Evolutionary conservation across 2,329 filamentous ascomycete species (phyloP).

Genomic region (Cladorrhinum sp.): DNA sequence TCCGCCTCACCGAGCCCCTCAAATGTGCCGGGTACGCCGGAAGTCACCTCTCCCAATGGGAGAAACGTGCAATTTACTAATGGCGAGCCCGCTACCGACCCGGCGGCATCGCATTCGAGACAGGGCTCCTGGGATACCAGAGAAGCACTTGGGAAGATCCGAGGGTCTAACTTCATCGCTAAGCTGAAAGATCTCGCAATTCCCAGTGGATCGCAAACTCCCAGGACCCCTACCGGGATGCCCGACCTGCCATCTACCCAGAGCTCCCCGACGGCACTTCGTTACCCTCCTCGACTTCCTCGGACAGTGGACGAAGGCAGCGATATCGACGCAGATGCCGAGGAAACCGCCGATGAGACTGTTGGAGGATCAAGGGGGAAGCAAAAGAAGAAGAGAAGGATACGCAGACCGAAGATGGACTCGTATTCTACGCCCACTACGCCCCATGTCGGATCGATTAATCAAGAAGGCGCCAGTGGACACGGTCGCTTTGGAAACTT

Average conservation of each 20-base stretch:
- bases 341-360: conserved; percentile 80
- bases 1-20: conserved; percentile 21
- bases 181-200: conserved; percentile 73
- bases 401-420: conserved; percentile 53
- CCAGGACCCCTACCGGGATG: conserved; percentile 16
- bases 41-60: conserved; percentile 42
- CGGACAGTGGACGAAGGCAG: conserved; percentile 55
- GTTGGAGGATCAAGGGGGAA: conserved; percentile 50
- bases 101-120: conserved; percentile 51
- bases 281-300: conserved; percentile 36
- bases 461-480: conserved; percentile 40
- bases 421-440: conserved; percentile 66
- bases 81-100: conserved; percentile 48
- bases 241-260: conserved; percentile 40
- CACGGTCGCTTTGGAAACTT: conserved; percentile 46
- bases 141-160: conserved; percentile 58
- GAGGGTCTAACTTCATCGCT: conserved; percentile 67
- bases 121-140: conserved; percentile 65
- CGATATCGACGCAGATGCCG: conserved; percentile 74
- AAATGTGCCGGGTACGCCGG: conserved; percentile 25
- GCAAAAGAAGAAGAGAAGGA: conserved; percentile 58
- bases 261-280: conserved; percentile 47
- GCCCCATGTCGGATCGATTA: conserved; percentile 44
- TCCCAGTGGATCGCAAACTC: conserved; percentile 38
- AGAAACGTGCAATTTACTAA: conserved; percentile 76